These are phyloP conservation scores for Xerocomus alliaceus DNA, from an alignment of 1,284 basidiomycete species.

Conservation along the genomic window DNA sequence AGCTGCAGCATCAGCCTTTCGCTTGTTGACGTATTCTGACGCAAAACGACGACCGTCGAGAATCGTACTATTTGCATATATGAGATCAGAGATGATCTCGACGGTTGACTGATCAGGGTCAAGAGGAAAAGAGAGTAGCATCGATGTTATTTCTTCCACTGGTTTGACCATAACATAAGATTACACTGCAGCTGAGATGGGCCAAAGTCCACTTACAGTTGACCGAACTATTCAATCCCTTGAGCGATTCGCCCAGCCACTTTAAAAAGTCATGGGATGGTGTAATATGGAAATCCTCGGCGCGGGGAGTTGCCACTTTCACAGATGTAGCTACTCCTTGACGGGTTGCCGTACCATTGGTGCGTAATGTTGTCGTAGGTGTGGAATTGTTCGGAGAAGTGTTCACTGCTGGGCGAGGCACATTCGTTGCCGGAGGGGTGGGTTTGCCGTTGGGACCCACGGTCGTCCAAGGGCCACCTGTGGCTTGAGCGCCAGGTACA, in stretches of 20 bases:
- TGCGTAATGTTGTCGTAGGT: slow-evolving; percentile 38
- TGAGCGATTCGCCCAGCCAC: slow-evolving; percentile 89
- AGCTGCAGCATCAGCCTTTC: slow-evolving; percentile 77
- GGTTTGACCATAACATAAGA: slow-evolving; percentile 26
- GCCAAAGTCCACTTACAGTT: slow-evolving; percentile 63
- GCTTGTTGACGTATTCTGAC: slow-evolving; percentile 84
- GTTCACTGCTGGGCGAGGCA: slow-evolving; percentile 46
- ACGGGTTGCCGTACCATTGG: slow-evolving; percentile 48
- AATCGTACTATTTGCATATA: slow-evolving; percentile 93
- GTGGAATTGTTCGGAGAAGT: slow-evolving; percentile 30
- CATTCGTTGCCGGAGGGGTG: slow-evolving; percentile 37
- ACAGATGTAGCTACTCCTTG: slow-evolving; percentile 42
- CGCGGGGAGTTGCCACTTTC: slow-evolving; percentile 53
- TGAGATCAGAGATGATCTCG: slow-evolving; percentile 90
- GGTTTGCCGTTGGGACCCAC: slow-evolving; percentile 82
- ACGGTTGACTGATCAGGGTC: slow-evolving; percentile 83
- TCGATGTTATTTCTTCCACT: slow-evolving; percentile 94
- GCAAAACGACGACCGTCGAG: slow-evolving; percentile 95
- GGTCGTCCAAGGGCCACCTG: slow-evolving; percentile 81
- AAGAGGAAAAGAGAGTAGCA: slow-evolving; percentile 89
- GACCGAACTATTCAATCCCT: slow-evolving; percentile 82
- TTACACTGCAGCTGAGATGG: slow-evolving; percentile 5
- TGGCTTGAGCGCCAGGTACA: slow-evolving; percentile 27
- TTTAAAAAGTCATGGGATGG: slow-evolving; percentile 91
- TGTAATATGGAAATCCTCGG: slow-evolving; percentile 64